A percentile compares a stretch with the other conserved stretches of the same genome.
These are phyloP conservation scores for Hymenoscyphus albidus DNA, from an alignment of 2,329 filamentous ascomycete species.

Conservation along the genomic window DNA sequence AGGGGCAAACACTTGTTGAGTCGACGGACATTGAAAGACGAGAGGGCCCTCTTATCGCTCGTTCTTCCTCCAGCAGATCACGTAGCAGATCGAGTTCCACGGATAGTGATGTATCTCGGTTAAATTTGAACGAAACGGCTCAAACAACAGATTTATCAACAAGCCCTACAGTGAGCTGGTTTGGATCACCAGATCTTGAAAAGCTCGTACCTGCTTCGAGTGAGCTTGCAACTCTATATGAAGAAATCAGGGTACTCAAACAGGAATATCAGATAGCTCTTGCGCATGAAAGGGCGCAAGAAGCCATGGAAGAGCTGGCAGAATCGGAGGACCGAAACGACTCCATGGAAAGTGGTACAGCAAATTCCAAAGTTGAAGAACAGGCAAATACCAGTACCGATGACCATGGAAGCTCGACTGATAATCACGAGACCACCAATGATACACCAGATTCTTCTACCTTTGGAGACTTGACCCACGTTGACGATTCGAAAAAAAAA, in stretches of 20 bases:
- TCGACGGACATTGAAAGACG: too few relatives aligned
- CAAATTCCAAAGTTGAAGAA: neutral
- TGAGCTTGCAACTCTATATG: neutral
- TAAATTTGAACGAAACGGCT: neutral
- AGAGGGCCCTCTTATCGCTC: too few relatives aligned
- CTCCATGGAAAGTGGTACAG: neutral
- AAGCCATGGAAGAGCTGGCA: neutral
- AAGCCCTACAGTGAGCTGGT: neutral
- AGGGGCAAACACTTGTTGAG: too few relatives aligned
- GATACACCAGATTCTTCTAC: neutral
- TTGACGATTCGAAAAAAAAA: neutral
- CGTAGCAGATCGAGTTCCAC: neutral
- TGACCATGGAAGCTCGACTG: neutral
- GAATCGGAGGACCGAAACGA: neutral
- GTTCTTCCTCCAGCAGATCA: neutral
- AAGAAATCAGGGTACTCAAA: too few relatives aligned
- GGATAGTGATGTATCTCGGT: neutral
- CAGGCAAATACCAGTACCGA: neutral
- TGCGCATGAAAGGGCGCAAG: neutral
- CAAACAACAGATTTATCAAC: neutral
- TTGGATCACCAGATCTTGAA: neutral
- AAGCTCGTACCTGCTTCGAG: neutral
- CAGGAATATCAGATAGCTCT: neutral
- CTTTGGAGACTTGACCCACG: neutral
- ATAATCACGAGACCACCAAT: neutral